Evolutionary conservation across 306 rosid genomes (phyloP), one percentile per base, ranked within the genome.

Genomic region (Ochetophila trinervis): DNA sequence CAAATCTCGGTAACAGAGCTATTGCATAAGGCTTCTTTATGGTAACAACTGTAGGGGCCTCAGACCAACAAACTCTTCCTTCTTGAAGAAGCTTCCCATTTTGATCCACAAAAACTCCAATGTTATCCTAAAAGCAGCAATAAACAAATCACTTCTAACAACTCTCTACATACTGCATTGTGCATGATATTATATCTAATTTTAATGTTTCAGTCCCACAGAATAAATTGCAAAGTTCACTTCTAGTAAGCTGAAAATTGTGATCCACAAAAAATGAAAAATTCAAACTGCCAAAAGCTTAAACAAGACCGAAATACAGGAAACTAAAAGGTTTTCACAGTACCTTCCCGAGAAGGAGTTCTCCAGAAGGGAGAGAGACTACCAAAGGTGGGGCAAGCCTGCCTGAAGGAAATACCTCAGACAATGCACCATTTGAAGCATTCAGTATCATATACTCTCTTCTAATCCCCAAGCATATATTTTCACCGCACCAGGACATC

Each of bases 31-130:
- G 96, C 74, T 86, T 90, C 80, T 82, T 91, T 74, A 90, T 83
- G 66, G 86, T 88, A 44, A 90, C 87, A 59, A 84, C 87, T 18
- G 73, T 37, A n/a, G 99, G 97, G 44, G 97, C 88, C 86, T 94
- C 97, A 2, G 99, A 88, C 99, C 99, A 94, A 75, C 92, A 88
- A 85, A 94, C 75, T 81, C 99, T 85, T 27, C 99, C 99, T 79
- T 94, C 90, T 20, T 82, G 87, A 71, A 77, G 76, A 79, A 94
- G 99, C 57, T 94, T 94, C 68, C 97, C 99, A 72, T 94, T 90
- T 90, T 90, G 97, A 71, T 94, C 97, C 73, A 90, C 96, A 61
- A 94, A 85, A 62, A 94, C 96, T 63, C 99, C 96, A 83, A 94
- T 94, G 56, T 94, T 94, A 83, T 90, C 97, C 99, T 94, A 70